Evolutionary conservation across 1,284 basidiomycete genomes (phyloP).

Genomic region (Pterulicium gracile): DNA sequence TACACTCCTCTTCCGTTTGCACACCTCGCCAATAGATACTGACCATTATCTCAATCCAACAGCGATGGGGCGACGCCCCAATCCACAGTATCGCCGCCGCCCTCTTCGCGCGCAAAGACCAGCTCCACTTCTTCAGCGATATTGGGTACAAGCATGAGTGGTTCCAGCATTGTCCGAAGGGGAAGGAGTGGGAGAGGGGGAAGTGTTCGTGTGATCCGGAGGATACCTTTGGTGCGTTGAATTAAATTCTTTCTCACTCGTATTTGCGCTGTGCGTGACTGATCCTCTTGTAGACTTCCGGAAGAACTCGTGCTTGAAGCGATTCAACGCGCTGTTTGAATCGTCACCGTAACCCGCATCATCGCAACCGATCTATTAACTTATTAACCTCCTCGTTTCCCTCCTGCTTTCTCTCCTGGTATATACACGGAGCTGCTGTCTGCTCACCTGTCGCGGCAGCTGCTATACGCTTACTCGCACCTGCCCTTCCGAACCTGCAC

Average conservation of each 20-base stretch:
- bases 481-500: no score
- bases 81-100: slow-evolving; percentile 76
- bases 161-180: slow-evolving; percentile 54
- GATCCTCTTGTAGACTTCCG: slow-evolving; percentile 3
- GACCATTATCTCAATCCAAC: slow-evolving; percentile 2
- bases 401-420: no score
- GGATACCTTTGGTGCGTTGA: slow-evolving; percentile 37
- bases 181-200: slow-evolving; percentile 31
- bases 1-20: not conserved
- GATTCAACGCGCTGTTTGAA: slow-evolving; percentile 1
- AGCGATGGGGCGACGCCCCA: slow-evolving; percentile 84
- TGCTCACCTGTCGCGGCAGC: no score
- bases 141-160: slow-evolving; percentile 49
- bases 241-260: not conserved
- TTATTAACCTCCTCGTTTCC: no score
- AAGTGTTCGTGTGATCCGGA: slow-evolving; percentile 38
- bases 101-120: slow-evolving; percentile 57
- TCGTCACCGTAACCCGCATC: no score
- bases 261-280: not conserved
- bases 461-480: no score
- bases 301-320: slow-evolving; percentile 4
- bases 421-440: no score
- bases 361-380: no score
- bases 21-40: not conserved
- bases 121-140: slow-evolving; percentile 69